Evolutionary conservation across 371 early-diverging fungal genomes (phyloP).

Genomic region (Fennellomyces sp.): DNA sequence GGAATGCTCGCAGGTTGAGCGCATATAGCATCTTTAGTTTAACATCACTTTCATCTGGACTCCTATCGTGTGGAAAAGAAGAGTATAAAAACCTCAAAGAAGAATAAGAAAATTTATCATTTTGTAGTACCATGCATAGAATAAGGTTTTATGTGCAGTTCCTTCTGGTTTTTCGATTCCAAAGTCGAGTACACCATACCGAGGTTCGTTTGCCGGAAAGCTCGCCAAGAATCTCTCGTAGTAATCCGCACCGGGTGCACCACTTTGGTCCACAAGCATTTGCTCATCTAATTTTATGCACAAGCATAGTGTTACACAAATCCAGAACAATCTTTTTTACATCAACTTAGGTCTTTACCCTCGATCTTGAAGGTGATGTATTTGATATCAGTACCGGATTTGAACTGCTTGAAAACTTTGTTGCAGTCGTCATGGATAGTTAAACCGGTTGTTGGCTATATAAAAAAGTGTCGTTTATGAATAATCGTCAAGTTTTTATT

Average conservation of each 20-base stretch:
- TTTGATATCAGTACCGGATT: not conserved
- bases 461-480: not conserved
- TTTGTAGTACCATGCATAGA: not conserved
- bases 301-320: not conserved
- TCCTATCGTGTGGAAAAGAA: no score
- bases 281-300: not conserved
- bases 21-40: not conserved
- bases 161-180: not conserved
- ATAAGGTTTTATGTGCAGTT: not conserved
- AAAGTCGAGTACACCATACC: not conserved
- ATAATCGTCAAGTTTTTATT: no score
- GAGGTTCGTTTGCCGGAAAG: not conserved
- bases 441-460: not conserved
- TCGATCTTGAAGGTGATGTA: not conserved
- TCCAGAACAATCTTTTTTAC: not conserved
- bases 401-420: not conserved
- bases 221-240: not conserved
- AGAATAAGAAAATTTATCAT: not conserved
- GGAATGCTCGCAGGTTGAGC: not conserved
- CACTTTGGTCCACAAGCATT: not conserved
- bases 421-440: not conserved
- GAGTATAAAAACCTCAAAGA: not conserved
- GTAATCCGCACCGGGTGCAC: not conserved
- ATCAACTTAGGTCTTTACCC: not conserved
- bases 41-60: not conserved